phyloP scores from a whole-genome alignment of 768 basidiomycete species.

The Boletus edulis region DNA sequence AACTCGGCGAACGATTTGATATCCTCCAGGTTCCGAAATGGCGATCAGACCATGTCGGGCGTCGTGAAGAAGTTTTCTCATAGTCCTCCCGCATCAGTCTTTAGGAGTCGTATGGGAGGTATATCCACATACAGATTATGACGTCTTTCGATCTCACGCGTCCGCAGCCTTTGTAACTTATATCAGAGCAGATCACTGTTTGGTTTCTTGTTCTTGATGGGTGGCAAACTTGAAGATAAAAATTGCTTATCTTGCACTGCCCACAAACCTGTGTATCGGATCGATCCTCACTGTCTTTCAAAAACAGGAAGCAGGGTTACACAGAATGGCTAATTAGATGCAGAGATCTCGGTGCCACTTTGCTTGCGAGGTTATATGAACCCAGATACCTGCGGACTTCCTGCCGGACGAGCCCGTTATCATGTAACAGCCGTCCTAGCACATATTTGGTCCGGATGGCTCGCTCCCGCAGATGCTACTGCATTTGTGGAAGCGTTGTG shows the following conservation, averaged over 20 bases:
- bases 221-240: neutral
- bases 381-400: conserved; percentile 19
- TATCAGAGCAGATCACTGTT: neutral
- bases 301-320: too few relatives aligned
- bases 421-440: conserved; percentile 29
- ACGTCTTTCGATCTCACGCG: neutral
- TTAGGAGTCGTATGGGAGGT: neutral
- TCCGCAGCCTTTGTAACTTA: neutral
- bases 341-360: too few relatives aligned
- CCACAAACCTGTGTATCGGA: neutral
- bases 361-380: too few relatives aligned
- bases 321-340: too few relatives aligned
- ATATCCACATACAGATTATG: neutral
- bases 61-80: neutral
- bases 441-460: conserved; percentile 22
- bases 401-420: conserved; percentile 27
- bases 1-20: neutral
- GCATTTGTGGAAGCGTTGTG: conserved; percentile 43
- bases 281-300: neutral
- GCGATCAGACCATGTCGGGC: neutral
- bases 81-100: too few relatives aligned
- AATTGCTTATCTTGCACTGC: conserved; percentile 1
- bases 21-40: neutral
- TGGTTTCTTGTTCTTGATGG: neutral
- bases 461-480: conserved; percentile 32